phyloP scores from a whole-genome alignment of 2,329 filamentous ascomycete genomes.

The Trichoderma pleuroti region DNA sequence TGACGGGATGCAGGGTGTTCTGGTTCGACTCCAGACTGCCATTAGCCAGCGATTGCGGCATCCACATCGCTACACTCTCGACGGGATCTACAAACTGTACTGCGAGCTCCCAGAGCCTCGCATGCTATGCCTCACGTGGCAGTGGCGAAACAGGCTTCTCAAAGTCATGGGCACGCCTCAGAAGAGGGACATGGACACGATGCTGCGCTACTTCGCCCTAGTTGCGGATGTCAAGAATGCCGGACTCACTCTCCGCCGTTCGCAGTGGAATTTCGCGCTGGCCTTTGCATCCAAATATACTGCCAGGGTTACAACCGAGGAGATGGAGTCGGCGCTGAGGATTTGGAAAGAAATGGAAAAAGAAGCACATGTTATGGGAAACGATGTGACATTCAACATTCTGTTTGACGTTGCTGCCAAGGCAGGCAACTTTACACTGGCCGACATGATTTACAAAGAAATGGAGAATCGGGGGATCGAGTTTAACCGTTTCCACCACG shows the following conservation, averaged over 20 bases:
- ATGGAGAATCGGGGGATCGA: slow-evolving; percentile 66
- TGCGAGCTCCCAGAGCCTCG: slow-evolving; percentile 49
- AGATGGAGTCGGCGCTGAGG: slow-evolving; percentile 58
- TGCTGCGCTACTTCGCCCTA: slow-evolving; percentile 78
- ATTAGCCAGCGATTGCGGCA: slow-evolving; percentile 42
- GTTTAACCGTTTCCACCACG: slow-evolving; percentile 76
- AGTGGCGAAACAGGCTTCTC: slow-evolving; percentile 61
- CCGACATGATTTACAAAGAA: slow-evolving; percentile 80
- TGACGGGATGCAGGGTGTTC: slow-evolving; percentile 33
- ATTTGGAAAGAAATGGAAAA: slow-evolving; percentile 91
- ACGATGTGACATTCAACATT: slow-evolving; percentile 86
- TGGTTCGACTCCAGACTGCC: slow-evolving; percentile 40
- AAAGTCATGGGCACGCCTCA: slow-evolving; percentile 64
- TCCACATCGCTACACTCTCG: slow-evolving; percentile 40
- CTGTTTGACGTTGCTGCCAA: slow-evolving; percentile 87
- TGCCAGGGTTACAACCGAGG: slow-evolving; percentile 59
- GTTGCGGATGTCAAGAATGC: slow-evolving; percentile 77
- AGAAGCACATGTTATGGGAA: slow-evolving; percentile 59
- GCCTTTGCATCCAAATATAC: slow-evolving; percentile 71
- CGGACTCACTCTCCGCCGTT: slow-evolving; percentile 62
- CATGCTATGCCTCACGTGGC: slow-evolving; percentile 47
- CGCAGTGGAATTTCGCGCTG: slow-evolving; percentile 83
- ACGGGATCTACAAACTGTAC: slow-evolving; percentile 49
- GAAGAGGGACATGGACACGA: slow-evolving; percentile 55
- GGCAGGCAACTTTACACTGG: slow-evolving; percentile 76